phyloP scores from a whole-genome alignment of 2,329 filamentous ascomycete species.

The Penicillium nordicum region DNA sequence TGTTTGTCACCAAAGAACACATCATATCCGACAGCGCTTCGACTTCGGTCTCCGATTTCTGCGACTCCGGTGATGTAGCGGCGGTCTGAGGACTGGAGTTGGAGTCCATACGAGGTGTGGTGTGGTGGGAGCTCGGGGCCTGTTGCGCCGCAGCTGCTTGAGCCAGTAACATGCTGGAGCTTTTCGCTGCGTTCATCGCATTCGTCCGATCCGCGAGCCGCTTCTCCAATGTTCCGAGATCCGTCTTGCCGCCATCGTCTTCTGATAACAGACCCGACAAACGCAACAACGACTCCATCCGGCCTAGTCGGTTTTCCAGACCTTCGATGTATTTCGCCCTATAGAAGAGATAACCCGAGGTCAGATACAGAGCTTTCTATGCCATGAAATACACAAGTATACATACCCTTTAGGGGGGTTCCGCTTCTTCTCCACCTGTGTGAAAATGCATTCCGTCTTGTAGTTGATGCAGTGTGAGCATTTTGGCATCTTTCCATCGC shows the following conservation, averaged over 20 bases:
- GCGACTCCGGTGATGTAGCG: conserved; percentile 52
- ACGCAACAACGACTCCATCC: conserved; percentile 89
- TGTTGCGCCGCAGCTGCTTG: conserved; percentile 31
- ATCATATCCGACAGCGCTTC: conserved; percentile 95
- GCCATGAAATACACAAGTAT: conserved; percentile 23
- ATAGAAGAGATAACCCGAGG: conserved; percentile 36
- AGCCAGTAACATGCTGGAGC: conserved; percentile 28
- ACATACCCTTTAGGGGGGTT: conserved; percentile 91
- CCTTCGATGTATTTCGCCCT: conserved; percentile 96
- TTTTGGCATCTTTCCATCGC: conserved; percentile 89
- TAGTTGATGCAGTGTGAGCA: conserved; percentile 97
- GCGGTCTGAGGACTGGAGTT: conserved; percentile 51
- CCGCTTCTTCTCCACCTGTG: conserved; percentile 97
- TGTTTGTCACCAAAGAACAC: conserved; percentile 95
- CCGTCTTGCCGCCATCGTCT: conserved; percentile 79
- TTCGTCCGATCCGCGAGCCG: conserved; percentile 56
- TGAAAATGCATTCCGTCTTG: conserved; percentile 96
- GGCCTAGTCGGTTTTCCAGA: conserved; percentile 86
- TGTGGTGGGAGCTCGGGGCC: conserved; percentile 38
- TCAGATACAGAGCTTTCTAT: conserved; percentile 12
- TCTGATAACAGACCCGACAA: conserved; percentile 83
- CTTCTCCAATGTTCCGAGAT: conserved; percentile 84
- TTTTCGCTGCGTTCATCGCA: conserved; percentile 37
- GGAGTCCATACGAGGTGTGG: conserved; percentile 47
- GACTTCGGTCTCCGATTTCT: conserved; percentile 65